Evolutionary conservation across 768 basidiomycete species (phyloP), one percentile per base, ranked within the genome.

Genomic region (Leccinellum rugosiceps): DNA sequence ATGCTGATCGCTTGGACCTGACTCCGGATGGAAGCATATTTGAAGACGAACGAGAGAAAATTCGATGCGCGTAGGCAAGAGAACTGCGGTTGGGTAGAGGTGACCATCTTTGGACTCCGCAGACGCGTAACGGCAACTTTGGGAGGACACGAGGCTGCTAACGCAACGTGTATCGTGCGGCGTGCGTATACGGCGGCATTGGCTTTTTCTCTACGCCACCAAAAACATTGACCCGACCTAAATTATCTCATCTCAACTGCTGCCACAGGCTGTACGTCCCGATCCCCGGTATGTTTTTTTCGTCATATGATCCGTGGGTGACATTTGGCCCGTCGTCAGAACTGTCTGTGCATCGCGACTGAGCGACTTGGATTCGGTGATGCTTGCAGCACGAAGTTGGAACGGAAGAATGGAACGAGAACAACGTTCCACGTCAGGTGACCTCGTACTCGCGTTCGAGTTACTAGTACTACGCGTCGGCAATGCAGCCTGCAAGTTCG

Each of bases 71-170:
- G 31, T 43, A 8, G 30, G 44, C 28, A 56, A 54, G 49, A 17
- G 17, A 25, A 14, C 3, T 58, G 46, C 55, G 38, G 55, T 25
- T 44, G 50, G 34, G 13, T 15, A 38, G 10, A 47, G 50, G 35
- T 38, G 35, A 38, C 38, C 26, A 28, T 44, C 65, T 54, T 66
- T 53, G 57, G 55, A 65, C 64, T 56, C 63, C 56, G 63, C 59
- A 65, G 48, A 48, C 50, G 55, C 35, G 31, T 61, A 52, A 62
- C 65, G 63, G 68, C 57, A 67, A 38, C 17, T 38, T 55, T 23
- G 56, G 28, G 32, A 47, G 23, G n/a, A 63, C 65, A 72, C 60
- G 63, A 68, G 69, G 65, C 58, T 31, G 63, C 50, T 52, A 58
- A 49, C 59, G 38, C 63, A 60, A 58, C 62, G 59, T 58, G 58